Conservation (phyloP, 2,329 filamentous ascomycete species). For the Chrysosphaeria jannelii region DNA sequence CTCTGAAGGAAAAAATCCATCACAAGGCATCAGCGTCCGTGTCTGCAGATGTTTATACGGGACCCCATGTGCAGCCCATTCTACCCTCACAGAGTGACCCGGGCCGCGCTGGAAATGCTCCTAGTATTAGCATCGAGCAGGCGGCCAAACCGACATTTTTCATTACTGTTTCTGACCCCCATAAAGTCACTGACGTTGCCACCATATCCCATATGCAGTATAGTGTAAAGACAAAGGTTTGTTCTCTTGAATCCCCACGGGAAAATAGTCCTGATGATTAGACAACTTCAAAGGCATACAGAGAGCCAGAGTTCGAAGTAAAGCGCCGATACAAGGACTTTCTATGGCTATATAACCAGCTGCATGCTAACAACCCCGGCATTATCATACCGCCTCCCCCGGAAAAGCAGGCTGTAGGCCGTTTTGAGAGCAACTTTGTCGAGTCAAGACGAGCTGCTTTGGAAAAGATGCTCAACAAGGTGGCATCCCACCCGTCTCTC, state of each 20-base stretch:
- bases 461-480: slow-evolving; percentile 96
- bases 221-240: slow-evolving; percentile 74
- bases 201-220: slow-evolving; percentile 97
- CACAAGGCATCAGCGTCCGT: slow-evolving; percentile 24
- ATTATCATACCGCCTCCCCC: slow-evolving; percentile 86
- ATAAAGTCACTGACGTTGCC: slow-evolving; percentile 90
- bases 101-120: slow-evolving; percentile 20
- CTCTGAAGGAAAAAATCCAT: slow-evolving; percentile 34
- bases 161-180: slow-evolving; percentile 80
- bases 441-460: slow-evolving; percentile 72
- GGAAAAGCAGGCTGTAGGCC: slow-evolving; percentile 88
- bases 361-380: slow-evolving; percentile 84
- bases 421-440: slow-evolving; percentile 91
- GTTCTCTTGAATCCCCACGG: neutral
- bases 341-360: slow-evolving; percentile 82
- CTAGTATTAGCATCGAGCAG: slow-evolving; percentile 75
- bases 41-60: slow-evolving; percentile 8
- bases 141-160: slow-evolving; percentile 76
- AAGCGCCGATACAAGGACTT: slow-evolving; percentile 89
- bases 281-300: slow-evolving; percentile 91
- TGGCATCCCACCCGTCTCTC: slow-evolving; percentile 58
- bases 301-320: slow-evolving; percentile 72
- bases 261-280: slow-evolving; percentile 9
- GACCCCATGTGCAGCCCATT: slow-evolving; percentile 34
- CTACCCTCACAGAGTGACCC: slow-evolving; percentile 19